phyloP scores from a whole-genome alignment of 176 grass and related monocot species.

The Lolium rigidum region DNA sequence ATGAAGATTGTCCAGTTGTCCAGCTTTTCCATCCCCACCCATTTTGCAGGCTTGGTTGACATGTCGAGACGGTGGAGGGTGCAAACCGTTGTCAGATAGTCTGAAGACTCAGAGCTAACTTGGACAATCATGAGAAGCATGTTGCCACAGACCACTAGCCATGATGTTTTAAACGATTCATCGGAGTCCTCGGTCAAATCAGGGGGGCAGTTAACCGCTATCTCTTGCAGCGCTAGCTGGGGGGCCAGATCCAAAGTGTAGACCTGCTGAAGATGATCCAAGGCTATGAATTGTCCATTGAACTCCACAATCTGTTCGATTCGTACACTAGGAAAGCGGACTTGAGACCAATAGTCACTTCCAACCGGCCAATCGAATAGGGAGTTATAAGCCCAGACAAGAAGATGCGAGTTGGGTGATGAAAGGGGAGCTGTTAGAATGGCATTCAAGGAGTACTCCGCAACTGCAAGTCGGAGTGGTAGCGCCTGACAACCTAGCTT shows the following conservation, averaged over 20 bases:
- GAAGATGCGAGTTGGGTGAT: slow-evolving; percentile 45
- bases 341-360: too few relatives aligned
- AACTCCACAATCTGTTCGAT: slow-evolving; percentile 49
- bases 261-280: slow-evolving; percentile 32
- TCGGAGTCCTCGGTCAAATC: not conserved
- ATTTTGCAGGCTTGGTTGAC: slow-evolving; percentile 15
- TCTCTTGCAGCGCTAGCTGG: slow-evolving; percentile 12
- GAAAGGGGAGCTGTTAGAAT: slow-evolving; percentile 54
- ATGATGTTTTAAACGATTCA: not conserved
- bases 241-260: slow-evolving; percentile 36
- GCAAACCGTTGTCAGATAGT: not conserved
- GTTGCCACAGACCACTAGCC: slow-evolving; percentile 44
- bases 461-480: not conserved
- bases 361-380: too few relatives aligned
- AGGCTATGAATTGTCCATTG: not conserved
- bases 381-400: slow-evolving; percentile 20
- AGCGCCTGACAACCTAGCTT: not conserved
- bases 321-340: not conserved
- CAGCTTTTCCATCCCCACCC: slow-evolving; percentile 47
- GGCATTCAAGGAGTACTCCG: slow-evolving; percentile 3
- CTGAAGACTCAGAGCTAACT: not conserved
- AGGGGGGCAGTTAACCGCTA: not conserved
- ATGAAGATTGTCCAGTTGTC: slow-evolving; percentile 5
- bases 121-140: slow-evolving; percentile 48
- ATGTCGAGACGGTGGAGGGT: slow-evolving; percentile 38